Evolutionary conservation across 331 rosid genomes (phyloP), one percentile per base, ranked within the genome.

Genomic region (Prunus yedoensis): DNA sequence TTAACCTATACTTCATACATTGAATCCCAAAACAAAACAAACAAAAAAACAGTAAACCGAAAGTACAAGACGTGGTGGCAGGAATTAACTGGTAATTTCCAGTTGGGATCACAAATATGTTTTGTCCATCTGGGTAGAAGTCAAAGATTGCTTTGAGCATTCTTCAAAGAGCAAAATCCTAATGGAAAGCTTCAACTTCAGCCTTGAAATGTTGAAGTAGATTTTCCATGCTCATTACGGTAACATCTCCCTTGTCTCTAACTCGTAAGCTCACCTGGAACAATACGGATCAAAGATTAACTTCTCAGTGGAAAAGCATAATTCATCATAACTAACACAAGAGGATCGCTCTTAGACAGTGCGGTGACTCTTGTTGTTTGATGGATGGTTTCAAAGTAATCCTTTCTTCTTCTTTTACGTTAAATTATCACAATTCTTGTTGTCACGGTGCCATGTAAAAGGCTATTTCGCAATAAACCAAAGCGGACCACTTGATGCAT

Each of bases 241-340:
- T 73, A 69, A 87, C 92, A 62, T 90, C 97, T 27, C 76, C 87
- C 69, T 75, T 77, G 79, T 90, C 97, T 81, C 97, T 87, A 54
- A 88, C 89, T 6, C 97, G 88, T 68, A 92, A 93, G 58, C 97
- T 94, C 87, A 92, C 97, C 99, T 94, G 96, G 74, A 86, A 82
- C 70, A 76, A 86, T 8, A 2, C 70, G 2, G 56, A 78, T 57
- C 85, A 67, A 50, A 66, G 70, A 62, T 78, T 73, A 86, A 70
- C 30, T 25, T 53, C 46, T n/a, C 20, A 27, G 47, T 8, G 3
- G 15, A 67, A 38, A 38, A 38, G 9, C 43, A 38, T 38, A 38
- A 38, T 38, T 4, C 30, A 23, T 8, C n/a, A 52, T 21, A 28
- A 58, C 21, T 7, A 38, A 56, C 47, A 64, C 21, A 27, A 56